Percentiles rank a stretch among this genome's conserved stretches.
These are phyloP conservation scores for Quercus parvula DNA, from an alignment of 306 rosid species.

Conservation along the genomic window DNA sequence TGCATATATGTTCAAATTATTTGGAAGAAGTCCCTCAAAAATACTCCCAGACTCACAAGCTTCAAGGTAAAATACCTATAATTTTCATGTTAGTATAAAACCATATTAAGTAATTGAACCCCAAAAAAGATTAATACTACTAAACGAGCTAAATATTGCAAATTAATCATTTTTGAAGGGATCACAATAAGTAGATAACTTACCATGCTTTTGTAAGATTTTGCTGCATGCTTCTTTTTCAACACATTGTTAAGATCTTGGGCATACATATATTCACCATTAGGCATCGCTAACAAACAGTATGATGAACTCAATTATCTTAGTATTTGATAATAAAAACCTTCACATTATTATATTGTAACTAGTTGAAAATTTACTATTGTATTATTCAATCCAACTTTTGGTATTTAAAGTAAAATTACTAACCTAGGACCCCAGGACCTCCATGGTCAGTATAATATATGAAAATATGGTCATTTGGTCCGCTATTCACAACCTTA, in stretches of 20 bases:
- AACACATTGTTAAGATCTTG: constrained; percentile 41
- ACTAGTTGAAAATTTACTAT: not conserved
- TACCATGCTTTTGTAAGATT: constrained; percentile 51
- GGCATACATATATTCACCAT: not conserved
- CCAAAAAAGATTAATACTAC: not conserved
- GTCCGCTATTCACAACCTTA: constrained; percentile 57
- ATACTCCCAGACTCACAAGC: constrained; percentile 87
- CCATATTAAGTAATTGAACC: not conserved
- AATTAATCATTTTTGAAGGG: not conserved
- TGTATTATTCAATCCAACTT: not conserved
- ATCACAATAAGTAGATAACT: not conserved
- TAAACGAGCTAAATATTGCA: not conserved
- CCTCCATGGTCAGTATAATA: constrained; percentile 60
- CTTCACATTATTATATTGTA: not conserved
- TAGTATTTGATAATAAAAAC: not conserved
- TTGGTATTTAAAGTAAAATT: not conserved
- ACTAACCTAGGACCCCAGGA: constrained; percentile 42
- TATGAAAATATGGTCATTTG: constrained; percentile 56
- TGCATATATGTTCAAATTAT: constrained; percentile 44
- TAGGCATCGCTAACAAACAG: constrained; percentile 46
- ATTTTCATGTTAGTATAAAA: not conserved
- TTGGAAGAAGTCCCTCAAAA: constrained; percentile 63
- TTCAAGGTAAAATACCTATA: constrained; percentile 48
- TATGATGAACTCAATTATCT: not conserved
- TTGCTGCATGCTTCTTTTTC: constrained; percentile 47